Conservation (phyloP, 2,329 filamentous ascomycete species). For the Ceratocystis harringtonii region DNA sequence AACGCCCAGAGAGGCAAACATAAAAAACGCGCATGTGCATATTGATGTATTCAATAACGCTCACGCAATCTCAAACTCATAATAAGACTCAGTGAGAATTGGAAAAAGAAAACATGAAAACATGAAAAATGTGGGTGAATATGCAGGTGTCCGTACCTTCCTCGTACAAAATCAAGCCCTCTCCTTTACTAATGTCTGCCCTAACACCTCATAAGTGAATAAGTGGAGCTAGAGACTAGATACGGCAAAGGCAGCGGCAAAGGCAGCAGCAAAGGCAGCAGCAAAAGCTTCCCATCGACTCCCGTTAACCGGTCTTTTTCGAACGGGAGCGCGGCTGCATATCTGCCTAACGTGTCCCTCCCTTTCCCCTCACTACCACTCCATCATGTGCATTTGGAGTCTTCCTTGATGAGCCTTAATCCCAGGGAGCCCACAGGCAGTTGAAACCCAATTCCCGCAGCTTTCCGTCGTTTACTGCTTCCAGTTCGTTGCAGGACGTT, state of each 20-base stretch:
- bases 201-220: neutral
- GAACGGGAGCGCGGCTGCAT: neutral
- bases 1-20: neutral
- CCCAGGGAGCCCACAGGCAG: neutral
- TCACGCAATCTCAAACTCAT: neutral
- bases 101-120: neutral
- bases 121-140: neutral
- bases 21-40: neutral
- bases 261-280: neutral
- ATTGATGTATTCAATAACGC: neutral
- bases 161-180: constrained; percentile 3
- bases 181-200: neutral
- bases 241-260: neutral
- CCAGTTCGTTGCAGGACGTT: neutral
- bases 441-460: neutral
- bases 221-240: neutral
- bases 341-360: neutral
- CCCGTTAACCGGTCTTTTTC: neutral
- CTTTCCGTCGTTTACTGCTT: neutral
- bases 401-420: neutral
- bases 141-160: neutral
- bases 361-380: neutral
- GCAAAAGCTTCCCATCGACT: neutral
- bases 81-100: neutral
- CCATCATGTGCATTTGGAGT: neutral